Evolutionary conservation across 176 grass and related monocot genomes (phyloP).

Genomic region (Oryza nivara): DNA sequence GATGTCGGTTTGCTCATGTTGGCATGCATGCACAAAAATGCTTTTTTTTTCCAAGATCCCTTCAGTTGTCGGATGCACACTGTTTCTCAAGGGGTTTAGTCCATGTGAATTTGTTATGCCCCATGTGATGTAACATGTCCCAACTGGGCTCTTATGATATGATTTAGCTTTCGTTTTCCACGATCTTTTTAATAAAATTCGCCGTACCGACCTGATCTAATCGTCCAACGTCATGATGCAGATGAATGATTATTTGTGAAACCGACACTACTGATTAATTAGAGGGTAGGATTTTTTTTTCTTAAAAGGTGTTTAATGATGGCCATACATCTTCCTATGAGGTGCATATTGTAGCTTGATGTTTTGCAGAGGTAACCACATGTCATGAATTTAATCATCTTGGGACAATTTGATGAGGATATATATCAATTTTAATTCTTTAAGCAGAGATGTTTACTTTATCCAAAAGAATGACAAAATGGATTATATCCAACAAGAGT

Average conservation of each 20-base stretch:
- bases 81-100: neutral
- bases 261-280: conserved; percentile 14
- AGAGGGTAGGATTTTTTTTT: neutral
- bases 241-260: conserved; percentile 22
- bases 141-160: conserved; percentile 5
- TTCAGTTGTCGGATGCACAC: conserved; percentile 27
- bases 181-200: conserved; percentile 19
- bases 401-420: neutral
- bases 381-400: neutral
- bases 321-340: conserved; percentile 9
- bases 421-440: neutral
- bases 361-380: neutral
- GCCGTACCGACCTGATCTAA: neutral
- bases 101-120: conserved; percentile 16
- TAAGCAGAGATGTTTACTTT: neutral
- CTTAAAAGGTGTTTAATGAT: neutral
- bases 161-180: conserved; percentile 30
- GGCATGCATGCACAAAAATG: neutral
- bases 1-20: conserved; percentile 40
- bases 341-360: neutral
- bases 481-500: neutral
- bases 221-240: conserved; percentile 21
- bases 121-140: conserved; percentile 56
- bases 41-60: conserved; percentile 19
- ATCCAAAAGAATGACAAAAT: neutral